Evolutionary conservation across 1,139 yeast genomes (phyloP).

Genomic region (Nakaseomyces sp.): DNA sequence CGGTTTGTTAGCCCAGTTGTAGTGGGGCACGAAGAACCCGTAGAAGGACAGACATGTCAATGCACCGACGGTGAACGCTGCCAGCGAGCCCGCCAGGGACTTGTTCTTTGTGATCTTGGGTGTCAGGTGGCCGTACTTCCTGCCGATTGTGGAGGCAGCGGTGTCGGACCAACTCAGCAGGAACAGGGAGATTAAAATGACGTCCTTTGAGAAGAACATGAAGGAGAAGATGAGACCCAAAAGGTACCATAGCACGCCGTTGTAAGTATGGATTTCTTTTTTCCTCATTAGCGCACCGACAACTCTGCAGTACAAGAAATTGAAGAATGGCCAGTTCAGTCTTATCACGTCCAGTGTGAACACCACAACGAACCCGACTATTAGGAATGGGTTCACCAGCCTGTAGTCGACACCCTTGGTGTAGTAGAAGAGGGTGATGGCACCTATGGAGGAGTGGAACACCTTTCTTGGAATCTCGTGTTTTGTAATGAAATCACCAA

Average conservation of each 20-base stretch:
- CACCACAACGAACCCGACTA: constrained; percentile 45
- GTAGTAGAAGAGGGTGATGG: constrained; percentile 66
- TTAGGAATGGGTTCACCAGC: constrained; percentile 52
- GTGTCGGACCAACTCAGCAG: constrained; percentile 95
- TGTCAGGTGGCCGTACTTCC: constrained; percentile 74
- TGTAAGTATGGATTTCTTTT: constrained; percentile 56
- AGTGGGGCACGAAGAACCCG: constrained; percentile 60
- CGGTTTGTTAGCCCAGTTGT: constrained; percentile 41
- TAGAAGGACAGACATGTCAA: constrained; percentile 58
- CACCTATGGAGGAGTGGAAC: constrained; percentile 82
- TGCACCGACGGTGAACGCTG: constrained; percentile 73
- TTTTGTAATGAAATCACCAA: constrained; percentile 51
- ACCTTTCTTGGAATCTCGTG: constrained; percentile 85
- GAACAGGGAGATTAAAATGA: constrained; percentile 64
- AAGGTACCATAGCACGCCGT: constrained; percentile 82
- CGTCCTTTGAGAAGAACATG: constrained; percentile 65
- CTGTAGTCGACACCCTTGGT: constrained; percentile 48
- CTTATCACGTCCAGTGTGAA: constrained; percentile 63
- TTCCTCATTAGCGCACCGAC: constrained; percentile 82
- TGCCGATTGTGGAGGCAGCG: constrained; percentile 89
- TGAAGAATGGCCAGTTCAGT: constrained; percentile 51
- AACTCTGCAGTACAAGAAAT: constrained; percentile 50
- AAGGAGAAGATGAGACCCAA: constrained; percentile 71
- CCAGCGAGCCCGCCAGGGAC: constrained; percentile 81
- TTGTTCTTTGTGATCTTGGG: constrained; percentile 67